These are phyloP conservation scores for Talaromyces borbonicus DNA, from an alignment of 495 filamentous ascomycete genomes.

Conservation along the genomic window DNA sequence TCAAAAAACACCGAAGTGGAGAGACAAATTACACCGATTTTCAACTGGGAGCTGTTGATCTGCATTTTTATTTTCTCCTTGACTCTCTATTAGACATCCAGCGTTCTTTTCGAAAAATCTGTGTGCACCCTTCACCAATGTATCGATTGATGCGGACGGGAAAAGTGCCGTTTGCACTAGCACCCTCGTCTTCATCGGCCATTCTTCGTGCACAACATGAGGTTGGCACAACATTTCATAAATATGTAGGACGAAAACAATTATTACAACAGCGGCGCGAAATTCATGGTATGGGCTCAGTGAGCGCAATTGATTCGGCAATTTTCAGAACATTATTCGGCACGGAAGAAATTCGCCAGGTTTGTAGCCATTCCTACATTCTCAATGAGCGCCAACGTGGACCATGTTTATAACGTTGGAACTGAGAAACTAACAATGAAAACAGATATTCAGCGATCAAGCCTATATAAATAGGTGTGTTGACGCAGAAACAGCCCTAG, in stretches of 20 bases:
- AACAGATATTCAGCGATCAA: constrained; percentile 35
- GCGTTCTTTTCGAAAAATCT: too few species aligned
- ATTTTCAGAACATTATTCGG: constrained; percentile 42
- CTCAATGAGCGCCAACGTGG: background rate
- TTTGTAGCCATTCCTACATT: constrained; percentile 9
- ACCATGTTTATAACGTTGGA: too few species aligned
- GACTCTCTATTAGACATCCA: too few species aligned
- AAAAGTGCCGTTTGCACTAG: background rate
- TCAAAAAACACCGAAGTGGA: background rate
- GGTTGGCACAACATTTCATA: background rate
- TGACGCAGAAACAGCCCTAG: constrained; percentile 41
- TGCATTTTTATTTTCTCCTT: too few species aligned
- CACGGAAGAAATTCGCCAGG: constrained; percentile 40
- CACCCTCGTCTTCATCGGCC: background rate
- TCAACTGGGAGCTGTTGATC: too few species aligned
- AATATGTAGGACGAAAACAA: background rate
- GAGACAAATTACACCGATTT: too few species aligned
- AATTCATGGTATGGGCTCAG: constrained; percentile 18
- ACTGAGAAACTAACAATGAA: too few species aligned
- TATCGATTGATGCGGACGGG: too few species aligned
- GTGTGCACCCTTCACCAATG: too few species aligned
- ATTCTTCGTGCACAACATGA: background rate
- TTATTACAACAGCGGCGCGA: too few species aligned
- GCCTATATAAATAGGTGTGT: constrained; percentile 39
- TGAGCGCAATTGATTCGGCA: constrained; percentile 40